phyloP scores from a whole-genome alignment of 768 basidiomycete genomes.

The Peribolospora kevripleyi region DNA sequence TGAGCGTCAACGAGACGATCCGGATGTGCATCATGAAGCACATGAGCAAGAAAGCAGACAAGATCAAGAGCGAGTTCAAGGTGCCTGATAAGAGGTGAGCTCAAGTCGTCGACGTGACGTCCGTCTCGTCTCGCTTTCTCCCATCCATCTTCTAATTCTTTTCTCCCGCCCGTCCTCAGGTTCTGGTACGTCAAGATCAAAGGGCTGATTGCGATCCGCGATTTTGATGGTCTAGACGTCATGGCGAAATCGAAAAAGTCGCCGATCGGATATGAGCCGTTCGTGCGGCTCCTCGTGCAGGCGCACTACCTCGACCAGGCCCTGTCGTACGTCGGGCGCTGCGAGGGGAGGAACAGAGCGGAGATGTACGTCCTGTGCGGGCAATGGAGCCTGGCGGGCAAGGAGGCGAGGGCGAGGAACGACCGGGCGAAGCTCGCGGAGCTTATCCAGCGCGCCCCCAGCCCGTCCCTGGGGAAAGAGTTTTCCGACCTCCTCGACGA shows the following conservation, averaged over 20 bases:
- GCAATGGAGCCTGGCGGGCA: constrained; percentile 70
- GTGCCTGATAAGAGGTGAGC: constrained; percentile 77
- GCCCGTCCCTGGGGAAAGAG: too few relatives aligned
- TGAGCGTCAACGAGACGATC: constrained; percentile 71
- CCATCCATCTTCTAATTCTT: background rate
- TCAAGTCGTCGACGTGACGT: background rate
- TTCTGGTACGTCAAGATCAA: constrained; percentile 87
- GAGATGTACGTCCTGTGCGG: constrained; percentile 76
- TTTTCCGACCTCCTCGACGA: too few relatives aligned
- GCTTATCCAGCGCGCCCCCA: too few relatives aligned
- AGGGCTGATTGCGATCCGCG: constrained; percentile 47
- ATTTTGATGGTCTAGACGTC: constrained; percentile 63
- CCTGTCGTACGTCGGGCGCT: constrained; percentile 47
- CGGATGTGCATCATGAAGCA: constrained; percentile 49
- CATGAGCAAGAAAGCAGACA: constrained; percentile 69
- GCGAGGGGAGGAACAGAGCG: constrained; percentile 55
- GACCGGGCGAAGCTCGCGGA: too few relatives aligned
- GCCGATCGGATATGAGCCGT: constrained; percentile 86
- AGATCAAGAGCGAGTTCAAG: constrained; percentile 66
- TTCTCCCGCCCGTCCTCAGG: constrained; percentile 22
- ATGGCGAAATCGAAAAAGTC: constrained; percentile 72
- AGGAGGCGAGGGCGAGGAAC: constrained; percentile 22
- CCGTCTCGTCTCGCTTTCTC: background rate
- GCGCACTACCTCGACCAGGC: constrained; percentile 57
- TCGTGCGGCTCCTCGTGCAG: constrained; percentile 52